Evolutionary conservation across 352 stramenopile genomes (phyloP).

Genomic region (Blastocystis sp.): DNA sequence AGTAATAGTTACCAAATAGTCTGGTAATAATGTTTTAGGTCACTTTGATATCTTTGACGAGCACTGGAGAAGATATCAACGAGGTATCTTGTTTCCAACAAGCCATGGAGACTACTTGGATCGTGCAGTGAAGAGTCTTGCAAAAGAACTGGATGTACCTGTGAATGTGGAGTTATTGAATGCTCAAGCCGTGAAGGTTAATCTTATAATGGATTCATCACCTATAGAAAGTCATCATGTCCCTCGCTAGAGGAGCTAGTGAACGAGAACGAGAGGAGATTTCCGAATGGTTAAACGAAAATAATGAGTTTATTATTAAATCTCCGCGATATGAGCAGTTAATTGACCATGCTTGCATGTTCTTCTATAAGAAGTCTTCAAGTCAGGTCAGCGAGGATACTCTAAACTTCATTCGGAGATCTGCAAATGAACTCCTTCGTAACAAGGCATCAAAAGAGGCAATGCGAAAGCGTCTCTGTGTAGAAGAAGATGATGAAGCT

Average conservation of each 20-base stretch:
- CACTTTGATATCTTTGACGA: slow-evolving; percentile 54
- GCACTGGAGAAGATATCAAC: slow-evolving; percentile 53
- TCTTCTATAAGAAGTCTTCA: slow-evolving; percentile 62
- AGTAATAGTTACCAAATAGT: neutral
- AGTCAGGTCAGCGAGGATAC: slow-evolving; percentile 61
- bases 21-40: neutral
- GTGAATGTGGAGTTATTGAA: slow-evolving; percentile 59
- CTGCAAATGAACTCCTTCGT: slow-evolving; percentile 56
- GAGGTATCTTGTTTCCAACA: slow-evolving; percentile 34
- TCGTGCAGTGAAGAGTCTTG: slow-evolving; percentile 61
- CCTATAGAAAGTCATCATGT: slow-evolving; percentile 67
- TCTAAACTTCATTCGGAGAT: slow-evolving; percentile 45
- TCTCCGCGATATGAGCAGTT: slow-evolving; percentile 52
- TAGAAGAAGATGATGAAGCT: slow-evolving; percentile 12
- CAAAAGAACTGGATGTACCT: slow-evolving; percentile 61
- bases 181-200: slow-evolving; percentile 50
- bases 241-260: neutral
- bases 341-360: slow-evolving; percentile 56
- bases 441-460: slow-evolving; percentile 67
- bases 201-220: neutral
- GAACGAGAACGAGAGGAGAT: slow-evolving; percentile 53
- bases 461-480: slow-evolving; percentile 55
- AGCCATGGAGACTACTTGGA: slow-evolving; percentile 62
- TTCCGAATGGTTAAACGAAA: slow-evolving; percentile 52
- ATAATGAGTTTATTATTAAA: slow-evolving; percentile 63